Percentiles rank a stretch among this genome's conserved stretches.
Conservation (phyloP, 345 rosid species). For the Moricandia moricandioides region DNA sequence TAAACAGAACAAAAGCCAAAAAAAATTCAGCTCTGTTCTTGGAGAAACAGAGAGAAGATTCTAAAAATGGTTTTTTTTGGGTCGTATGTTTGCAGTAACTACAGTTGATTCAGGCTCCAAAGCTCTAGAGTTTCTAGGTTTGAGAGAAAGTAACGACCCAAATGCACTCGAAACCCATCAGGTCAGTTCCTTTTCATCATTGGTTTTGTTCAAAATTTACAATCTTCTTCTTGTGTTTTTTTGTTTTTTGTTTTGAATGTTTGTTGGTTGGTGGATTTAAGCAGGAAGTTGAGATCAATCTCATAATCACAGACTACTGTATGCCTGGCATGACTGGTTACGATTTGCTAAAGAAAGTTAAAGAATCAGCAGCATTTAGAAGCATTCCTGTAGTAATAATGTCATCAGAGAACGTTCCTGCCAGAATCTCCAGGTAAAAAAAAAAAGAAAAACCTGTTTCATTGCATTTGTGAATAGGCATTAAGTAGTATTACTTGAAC, state of each 20-base stretch:
- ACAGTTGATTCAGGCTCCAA: conserved; percentile 89
- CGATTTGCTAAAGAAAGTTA: conserved; percentile 79
- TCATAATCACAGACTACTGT: conserved; percentile 91
- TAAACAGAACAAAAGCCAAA: neutral
- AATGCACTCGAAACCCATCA: conserved; percentile 31
- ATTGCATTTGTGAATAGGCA: neutral
- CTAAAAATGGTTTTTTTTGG: neutral
- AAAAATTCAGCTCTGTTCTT: neutral
- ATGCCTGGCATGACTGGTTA: conserved; percentile 99
- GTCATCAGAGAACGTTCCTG: conserved; percentile 90
- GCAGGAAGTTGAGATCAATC: conserved; percentile 53
- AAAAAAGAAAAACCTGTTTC: neutral
- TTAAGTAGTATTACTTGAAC: neutral
- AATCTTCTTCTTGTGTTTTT: neutral
- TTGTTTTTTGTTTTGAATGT: neutral
- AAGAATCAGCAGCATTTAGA: conserved; percentile 67
- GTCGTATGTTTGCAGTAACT: conserved; percentile 49
- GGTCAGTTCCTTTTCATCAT: conserved; percentile 12
- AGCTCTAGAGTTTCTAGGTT: conserved; percentile 82
- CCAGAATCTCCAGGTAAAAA: conserved; percentile 64
- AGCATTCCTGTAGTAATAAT: conserved; percentile 87
- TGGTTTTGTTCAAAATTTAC: neutral
- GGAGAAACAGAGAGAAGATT: neutral
- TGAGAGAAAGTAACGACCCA: conserved; percentile 42
- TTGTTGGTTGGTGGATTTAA: neutral